A percentile compares a stretch with the other conserved stretches of the same genome.
Conservation (phyloP, 2,329 filamentous ascomycete genomes). For the Cercospora sesami region DNA sequence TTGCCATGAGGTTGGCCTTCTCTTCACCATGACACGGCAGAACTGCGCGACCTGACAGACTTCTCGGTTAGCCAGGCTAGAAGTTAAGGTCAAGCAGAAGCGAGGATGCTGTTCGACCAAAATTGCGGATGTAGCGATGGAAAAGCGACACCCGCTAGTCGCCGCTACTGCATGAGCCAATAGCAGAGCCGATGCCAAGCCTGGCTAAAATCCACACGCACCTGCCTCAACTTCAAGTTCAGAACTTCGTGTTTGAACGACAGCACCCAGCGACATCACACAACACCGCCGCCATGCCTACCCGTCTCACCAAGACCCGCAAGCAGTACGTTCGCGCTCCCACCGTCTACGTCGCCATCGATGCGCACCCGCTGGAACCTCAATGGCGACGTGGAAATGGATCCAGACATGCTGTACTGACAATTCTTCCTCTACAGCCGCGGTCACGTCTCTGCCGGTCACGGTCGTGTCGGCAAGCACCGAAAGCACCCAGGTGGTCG, state of each 20-base stretch:
- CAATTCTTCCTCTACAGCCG: constrained; percentile 56
- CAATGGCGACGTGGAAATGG: constrained; percentile 2
- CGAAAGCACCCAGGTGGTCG: constrained; percentile 80
- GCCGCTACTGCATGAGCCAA: not conserved
- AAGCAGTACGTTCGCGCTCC: constrained; percentile 64
- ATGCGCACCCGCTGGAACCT: not conserved
- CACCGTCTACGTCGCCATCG: constrained; percentile 13
- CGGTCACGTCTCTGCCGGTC: constrained; percentile 96
- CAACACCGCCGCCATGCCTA: constrained; percentile 59
- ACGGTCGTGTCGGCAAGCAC: constrained; percentile 99
- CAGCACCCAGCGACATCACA: constrained; percentile 18
- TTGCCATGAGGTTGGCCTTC: not conserved
- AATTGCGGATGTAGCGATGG: constrained; percentile 5
- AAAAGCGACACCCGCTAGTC: constrained; percentile 5
- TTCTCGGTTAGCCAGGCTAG: constrained; percentile 15
- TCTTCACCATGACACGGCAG: constrained; percentile 8
- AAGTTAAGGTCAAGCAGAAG: constrained; percentile 11
- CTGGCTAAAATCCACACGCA: not conserved
- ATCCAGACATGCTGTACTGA: not conserved
- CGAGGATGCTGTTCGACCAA: constrained; percentile 11
- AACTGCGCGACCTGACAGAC: constrained; percentile 11
- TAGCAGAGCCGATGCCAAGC: not conserved
- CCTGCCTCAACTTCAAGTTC: constrained; percentile 10
- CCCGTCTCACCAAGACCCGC: constrained; percentile 72
- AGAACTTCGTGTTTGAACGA: not conserved